A percentile compares a stretch with the other conserved stretches of the same genome.
These are phyloP conservation scores for Pistacia integerrima DNA, from an alignment of 345 rosid species.

Conservation along the genomic window DNA sequence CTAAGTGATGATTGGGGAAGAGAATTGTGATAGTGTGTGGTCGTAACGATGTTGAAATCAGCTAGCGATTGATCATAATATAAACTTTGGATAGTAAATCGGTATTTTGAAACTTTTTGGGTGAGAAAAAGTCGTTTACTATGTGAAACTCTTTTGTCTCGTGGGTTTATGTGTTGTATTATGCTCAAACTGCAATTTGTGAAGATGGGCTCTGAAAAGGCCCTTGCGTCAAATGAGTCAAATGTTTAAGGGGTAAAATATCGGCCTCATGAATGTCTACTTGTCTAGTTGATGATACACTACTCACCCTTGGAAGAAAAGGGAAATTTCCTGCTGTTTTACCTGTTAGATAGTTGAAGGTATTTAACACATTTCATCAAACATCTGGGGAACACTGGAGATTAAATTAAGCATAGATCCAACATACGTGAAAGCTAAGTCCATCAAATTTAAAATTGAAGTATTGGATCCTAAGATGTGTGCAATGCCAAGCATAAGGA, in stretches of 20 bases:
- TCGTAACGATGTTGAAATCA: too few species aligned
- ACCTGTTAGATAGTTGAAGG: not conserved
- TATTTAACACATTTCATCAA: too few species aligned
- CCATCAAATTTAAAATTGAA: not conserved
- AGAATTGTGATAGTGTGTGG: too few species aligned
- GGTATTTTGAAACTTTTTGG: too few species aligned
- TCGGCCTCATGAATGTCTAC: conserved; percentile 4
- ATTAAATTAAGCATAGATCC: not conserved
- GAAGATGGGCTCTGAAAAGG: conserved; percentile 35
- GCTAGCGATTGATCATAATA: too few species aligned
- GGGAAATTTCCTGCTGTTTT: not conserved
- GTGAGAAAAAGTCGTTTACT: too few species aligned
- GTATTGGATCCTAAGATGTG: not conserved
- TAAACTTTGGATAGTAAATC: too few species aligned
- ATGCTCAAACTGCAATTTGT: conserved; percentile 38
- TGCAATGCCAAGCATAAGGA: not conserved
- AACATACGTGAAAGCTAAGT: not conserved
- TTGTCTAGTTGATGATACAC: conserved; percentile 12
- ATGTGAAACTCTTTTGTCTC: conserved; percentile 31
- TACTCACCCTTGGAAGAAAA: conserved; percentile 8
- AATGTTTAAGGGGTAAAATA: conserved; percentile 24
- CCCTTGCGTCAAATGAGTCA: too few species aligned
- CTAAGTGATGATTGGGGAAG: too few species aligned
- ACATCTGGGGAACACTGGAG: not conserved
- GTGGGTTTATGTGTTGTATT: conserved; percentile 40